A percentile compares a stretch with the other conserved stretches of the same genome.
These are phyloP conservation scores for Mycena rosella DNA, from an alignment of 768 basidiomycete genomes.

Conservation along the genomic window DNA sequence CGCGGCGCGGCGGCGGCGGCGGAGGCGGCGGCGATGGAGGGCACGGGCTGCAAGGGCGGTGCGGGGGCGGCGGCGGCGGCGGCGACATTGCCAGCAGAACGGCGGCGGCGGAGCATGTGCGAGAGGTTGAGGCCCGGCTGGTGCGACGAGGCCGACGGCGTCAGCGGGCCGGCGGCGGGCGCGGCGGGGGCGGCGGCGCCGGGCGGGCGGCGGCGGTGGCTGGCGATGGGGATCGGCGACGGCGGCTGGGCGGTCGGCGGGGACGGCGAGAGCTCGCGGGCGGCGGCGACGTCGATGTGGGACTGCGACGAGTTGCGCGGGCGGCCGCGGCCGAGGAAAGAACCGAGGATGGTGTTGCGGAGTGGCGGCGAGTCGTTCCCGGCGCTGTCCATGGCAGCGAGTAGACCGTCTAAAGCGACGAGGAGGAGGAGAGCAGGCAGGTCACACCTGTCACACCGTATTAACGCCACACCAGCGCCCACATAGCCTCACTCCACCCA, in stretches of 20 bases:
- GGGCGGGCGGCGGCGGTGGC: conserved; percentile 16
- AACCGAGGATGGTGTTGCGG: conserved; percentile 73
- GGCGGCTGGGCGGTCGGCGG: conserved; percentile 45
- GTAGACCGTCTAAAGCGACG: not conserved
- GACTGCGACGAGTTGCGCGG: conserved; percentile 78
- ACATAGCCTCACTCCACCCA: too few species aligned
- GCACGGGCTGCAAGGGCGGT: not conserved
- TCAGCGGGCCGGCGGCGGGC: not conserved
- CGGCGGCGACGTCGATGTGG: conserved; percentile 54
- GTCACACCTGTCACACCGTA: too few species aligned
- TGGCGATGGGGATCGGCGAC: conserved; percentile 16
- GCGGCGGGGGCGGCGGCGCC: conserved; percentile 2
- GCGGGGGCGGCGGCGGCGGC: not conserved
- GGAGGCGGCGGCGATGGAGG: too few species aligned
- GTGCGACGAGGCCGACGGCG: not conserved
- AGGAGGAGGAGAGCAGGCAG: too few species aligned
- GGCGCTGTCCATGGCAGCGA: conserved; percentile 9
- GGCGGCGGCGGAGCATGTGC: conserved; percentile 2
- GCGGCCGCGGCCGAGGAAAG: conserved; percentile 72
- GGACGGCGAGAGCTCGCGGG: conserved; percentile 59
- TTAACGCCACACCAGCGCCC: too few species aligned
- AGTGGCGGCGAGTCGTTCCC: conserved; percentile 41
- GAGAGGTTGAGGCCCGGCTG: not conserved
- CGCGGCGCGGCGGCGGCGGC: not conserved
- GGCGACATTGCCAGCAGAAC: not conserved